These are phyloP conservation scores for Rosa lucieae DNA, from an alignment of 306 rosid genomes.

Conservation along the genomic window DNA sequence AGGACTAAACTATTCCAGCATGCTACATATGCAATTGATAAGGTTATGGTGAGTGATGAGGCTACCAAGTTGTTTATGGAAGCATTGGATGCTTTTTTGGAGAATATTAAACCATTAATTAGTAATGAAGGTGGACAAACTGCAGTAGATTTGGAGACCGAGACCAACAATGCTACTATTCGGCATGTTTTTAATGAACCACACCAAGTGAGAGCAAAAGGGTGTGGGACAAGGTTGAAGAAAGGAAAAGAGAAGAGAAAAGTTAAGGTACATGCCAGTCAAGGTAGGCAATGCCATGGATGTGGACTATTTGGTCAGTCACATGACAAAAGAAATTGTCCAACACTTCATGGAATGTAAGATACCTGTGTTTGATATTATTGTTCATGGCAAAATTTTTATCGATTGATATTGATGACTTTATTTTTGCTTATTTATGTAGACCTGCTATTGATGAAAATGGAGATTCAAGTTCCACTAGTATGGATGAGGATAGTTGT, in stretches of 20 bases:
- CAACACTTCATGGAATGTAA: neutral
- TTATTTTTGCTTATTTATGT: too few species aligned
- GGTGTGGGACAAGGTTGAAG: neutral
- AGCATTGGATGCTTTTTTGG: neutral
- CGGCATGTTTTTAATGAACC: neutral
- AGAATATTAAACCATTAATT: neutral
- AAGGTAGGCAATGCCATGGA: neutral
- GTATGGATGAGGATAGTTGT: too few species aligned
- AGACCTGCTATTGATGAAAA: too few species aligned
- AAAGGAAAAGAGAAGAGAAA: neutral
- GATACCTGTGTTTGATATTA: neutral
- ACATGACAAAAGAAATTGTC: slow-evolving; percentile 10
- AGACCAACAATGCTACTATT: neutral
- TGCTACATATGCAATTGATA: neutral
- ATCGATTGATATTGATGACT: neutral
- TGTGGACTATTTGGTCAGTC: neutral
- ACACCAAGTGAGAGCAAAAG: neutral
- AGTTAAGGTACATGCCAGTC: neutral
- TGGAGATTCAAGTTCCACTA: too few species aligned
- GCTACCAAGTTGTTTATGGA: neutral
- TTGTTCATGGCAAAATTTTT: neutral
- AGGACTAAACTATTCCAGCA: neutral
- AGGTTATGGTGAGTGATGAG: neutral
- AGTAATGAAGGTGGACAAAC: too few species aligned
- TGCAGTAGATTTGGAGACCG: neutral